A percentile compares a stretch with the other conserved stretches of the same genome.
Conservation (phyloP, 257 asterid species). For the Gynochthodes officinalis region DNA sequence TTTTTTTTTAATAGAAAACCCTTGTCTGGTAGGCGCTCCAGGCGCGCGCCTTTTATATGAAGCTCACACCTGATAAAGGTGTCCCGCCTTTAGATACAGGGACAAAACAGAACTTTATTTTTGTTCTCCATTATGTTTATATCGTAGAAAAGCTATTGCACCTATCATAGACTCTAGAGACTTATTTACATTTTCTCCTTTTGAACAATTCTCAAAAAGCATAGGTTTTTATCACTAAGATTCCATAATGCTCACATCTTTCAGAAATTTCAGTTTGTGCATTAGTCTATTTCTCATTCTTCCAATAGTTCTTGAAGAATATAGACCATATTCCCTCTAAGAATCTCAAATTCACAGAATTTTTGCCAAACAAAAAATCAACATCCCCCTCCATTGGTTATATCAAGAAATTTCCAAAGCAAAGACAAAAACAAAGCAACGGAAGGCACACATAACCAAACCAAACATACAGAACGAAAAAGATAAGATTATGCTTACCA, state of each 20-base stretch:
- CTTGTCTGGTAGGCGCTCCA: no score
- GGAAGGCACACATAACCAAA: neutral
- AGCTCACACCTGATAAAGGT: no score
- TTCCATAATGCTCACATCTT: constrained; percentile 1
- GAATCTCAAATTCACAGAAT: neutral
- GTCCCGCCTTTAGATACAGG: no score
- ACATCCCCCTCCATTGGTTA: neutral
- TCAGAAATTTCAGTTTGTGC: neutral
- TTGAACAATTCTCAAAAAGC: neutral
- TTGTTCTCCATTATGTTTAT: neutral
- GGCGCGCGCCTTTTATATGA: no score
- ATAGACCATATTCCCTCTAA: neutral
- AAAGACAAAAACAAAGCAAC: neutral
- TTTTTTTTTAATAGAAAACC: no score
- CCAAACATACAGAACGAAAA: neutral
- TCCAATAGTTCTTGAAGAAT: neutral
- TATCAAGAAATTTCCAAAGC: neutral
- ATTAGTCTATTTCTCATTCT: neutral
- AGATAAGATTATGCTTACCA: neutral
- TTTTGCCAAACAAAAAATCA: neutral
- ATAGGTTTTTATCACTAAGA: neutral
- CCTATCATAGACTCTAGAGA: neutral
- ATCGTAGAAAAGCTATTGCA: neutral
- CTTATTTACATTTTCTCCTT: neutral
- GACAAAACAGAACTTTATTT: neutral